Base-by-base conservation (phyloP, 2,329 filamentous ascomycete genomes). In the Colletotrichum ledebouriae region DNA sequence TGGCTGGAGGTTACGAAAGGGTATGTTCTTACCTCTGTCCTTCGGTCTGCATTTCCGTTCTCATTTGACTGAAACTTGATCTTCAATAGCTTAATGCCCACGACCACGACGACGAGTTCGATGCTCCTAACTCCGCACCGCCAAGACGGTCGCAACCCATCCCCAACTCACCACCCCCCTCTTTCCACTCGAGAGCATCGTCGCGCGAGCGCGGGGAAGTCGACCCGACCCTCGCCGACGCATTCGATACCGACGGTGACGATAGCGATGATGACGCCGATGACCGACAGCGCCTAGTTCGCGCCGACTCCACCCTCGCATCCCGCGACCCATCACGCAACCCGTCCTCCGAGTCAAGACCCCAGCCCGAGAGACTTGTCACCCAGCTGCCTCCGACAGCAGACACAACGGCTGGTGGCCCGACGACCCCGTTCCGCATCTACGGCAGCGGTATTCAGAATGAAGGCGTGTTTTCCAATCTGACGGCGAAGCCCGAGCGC, bases 381-480 rank as follows among this genome's bases (percentile, higher is more conserved):
- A 69, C 71, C 42, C 65, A 71, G 59, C 60, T 74, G 58, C 72
- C 75, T 34, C 67, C 75, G 4, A 63, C 70, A 9, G 72, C 76
- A 74, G 74, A 57, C 6, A 52, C 58, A 6, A 39, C 59, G 46
- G 13, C 66, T 72, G 59, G 67, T 17, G 60, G 59, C 66, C 73
- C 70, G 17, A 76, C 73, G 63, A 81, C 78, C 63, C 80, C 74
- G n/a, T 81, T 78, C 37, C 82, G 88, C 70, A 86, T 92, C 2
- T 89, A 93, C 70, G 92, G 93, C 49, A 88, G 91, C 60, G 91
- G 90, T 25, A 88, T 90, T n/a, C 90, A 92, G 62, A 94, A 93
- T 57, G 96, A 98, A 79, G 96, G 96, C 70, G 96, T 99, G 29
- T 99, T 97, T 81, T 96, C 95, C 62, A 99, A 99, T 78, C 81